A percentile compares a stretch with the other conserved stretches of the same genome.
Evolutionary conservation across 176 grass and related monocot species (phyloP).

Genomic region (Hsuehochloa calcarea): DNA sequence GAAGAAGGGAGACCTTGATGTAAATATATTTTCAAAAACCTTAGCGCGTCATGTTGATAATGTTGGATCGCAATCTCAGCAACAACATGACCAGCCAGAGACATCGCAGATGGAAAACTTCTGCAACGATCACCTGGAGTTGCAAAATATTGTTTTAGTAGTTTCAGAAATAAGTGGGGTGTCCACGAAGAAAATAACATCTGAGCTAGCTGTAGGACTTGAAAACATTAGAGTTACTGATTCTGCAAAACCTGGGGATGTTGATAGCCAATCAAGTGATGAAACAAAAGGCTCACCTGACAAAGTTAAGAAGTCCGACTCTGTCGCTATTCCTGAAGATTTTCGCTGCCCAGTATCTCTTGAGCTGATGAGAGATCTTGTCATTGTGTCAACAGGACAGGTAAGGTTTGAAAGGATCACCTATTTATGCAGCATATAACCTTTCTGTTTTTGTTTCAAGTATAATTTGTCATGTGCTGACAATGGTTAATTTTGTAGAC

Average conservation of each 20-base stretch:
- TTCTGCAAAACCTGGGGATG: constrained; percentile 21
- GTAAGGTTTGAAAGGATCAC: constrained; percentile 38
- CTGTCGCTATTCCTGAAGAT: constrained; percentile 72
- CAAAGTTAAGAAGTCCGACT: constrained; percentile 57
- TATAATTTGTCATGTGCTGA: constrained; percentile 36
- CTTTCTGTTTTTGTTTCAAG: background rate
- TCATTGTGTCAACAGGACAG: constrained; percentile 98
- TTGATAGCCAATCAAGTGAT: constrained; percentile 33
- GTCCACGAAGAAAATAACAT: constrained; percentile 45
- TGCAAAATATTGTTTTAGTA: constrained; percentile 49
- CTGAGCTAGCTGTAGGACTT: constrained; percentile 50
- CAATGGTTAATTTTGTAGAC: constrained; percentile 54
- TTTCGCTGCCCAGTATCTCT: constrained; percentile 93
- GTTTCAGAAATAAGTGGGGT: constrained; percentile 66
- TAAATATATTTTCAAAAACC: constrained; percentile 63
- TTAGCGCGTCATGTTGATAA: constrained; percentile 39
- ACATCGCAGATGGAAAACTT: constrained; percentile 31
- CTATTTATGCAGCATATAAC: background rate
- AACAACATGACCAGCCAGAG: constrained; percentile 31
- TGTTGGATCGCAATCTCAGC: constrained; percentile 30
- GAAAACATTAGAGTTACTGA: constrained; percentile 33
- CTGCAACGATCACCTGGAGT: constrained; percentile 44
- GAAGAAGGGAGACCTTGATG: constrained; percentile 60
- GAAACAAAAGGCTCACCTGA: constrained; percentile 30
- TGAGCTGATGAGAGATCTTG: constrained; percentile 87